These are phyloP conservation scores for Solanum pimpinellifolium DNA, from an alignment of 257 asterid species.

Conservation along the genomic window DNA sequence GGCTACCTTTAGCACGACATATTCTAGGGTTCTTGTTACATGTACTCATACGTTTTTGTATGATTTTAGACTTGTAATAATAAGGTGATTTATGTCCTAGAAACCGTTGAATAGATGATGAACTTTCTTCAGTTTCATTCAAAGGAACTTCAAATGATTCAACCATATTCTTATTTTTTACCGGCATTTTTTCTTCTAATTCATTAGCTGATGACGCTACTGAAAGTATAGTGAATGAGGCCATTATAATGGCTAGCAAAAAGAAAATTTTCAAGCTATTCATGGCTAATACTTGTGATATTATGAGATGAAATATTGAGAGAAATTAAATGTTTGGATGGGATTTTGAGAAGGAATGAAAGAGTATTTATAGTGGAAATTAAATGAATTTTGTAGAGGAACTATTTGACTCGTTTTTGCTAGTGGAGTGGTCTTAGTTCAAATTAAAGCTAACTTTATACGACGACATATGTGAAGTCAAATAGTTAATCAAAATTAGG, in stretches of 20 bases:
- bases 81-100: constrained; percentile 6
- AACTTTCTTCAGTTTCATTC: neutral
- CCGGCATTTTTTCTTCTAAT: neutral
- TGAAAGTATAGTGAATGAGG: constrained; percentile 1
- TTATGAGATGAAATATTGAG: neutral
- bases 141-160: neutral
- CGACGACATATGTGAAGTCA: neutral
- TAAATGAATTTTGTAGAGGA: neutral
- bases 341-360: neutral
- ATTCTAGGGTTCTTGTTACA: constrained; percentile 48
- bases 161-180: neutral
- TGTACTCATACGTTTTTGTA: neutral
- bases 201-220: constrained; percentile 4
- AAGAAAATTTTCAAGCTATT: constrained; percentile 10
- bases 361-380: constrained; percentile 2
- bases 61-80: neutral
- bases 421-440: constrained; percentile 22
- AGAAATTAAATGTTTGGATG: neutral
- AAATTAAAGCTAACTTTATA: neutral
- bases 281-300: constrained; percentile 7
- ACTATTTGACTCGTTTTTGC: neutral
- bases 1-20: constrained; percentile 36
- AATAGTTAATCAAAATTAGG: constrained; percentile 10
- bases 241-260: constrained; percentile 15
- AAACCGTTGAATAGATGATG: constrained; percentile 22